Base-by-base conservation (phyloP, 352 stramenopile genomes). In the Pythium biforme region DNA sequence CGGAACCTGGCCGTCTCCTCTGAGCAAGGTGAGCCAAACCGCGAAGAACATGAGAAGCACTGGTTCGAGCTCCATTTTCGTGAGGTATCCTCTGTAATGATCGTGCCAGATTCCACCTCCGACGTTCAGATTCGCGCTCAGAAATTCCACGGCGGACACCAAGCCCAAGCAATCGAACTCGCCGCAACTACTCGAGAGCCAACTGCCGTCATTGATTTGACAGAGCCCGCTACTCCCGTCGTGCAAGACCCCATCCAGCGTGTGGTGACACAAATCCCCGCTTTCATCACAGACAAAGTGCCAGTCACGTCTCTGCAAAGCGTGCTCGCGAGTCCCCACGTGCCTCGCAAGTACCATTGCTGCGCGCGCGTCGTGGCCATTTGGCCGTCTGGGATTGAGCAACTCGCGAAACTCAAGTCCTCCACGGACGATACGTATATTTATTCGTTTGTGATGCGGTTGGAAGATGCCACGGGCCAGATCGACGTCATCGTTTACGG, bases 401-500 rank as follows among this genome's bases (percentile, higher is more conserved):
- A 83, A 26, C 68, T 91, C 43, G 73, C 67, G 31, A 90, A 90
- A 53, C 48, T 31, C n/a, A 79, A 76, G 48, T 23, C 62, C 40
- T 43, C 29, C 0, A 60, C 41, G 1, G 62, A 59, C 8, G 19
- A 51, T 11, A 66, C 62, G n/a, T 89, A 73, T 48, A 61, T 90
- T 17, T 93, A 90, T 60, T 89, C 79, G 5, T 93, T 93, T 23
- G 80, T 75, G 7, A 46, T 89, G 47, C 73, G 66, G n/a, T 45
- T 91, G 17, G 61, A 83, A 61, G 81, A 93, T 29, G 61, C 43
- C 33, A 73, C 58, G 0, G 77, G 76, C 14, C 65, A 70, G 34
- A 64, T 93, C 22, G 83, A 88, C 43, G 72, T 80, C 37, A 91
- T 91, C 66, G 71, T 88, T 6, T 77, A 91, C 59, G 81, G 81